Base-by-base conservation (phyloP, 2,329 filamentous ascomycete genomes). In the Botrytis fragariae region DNA sequence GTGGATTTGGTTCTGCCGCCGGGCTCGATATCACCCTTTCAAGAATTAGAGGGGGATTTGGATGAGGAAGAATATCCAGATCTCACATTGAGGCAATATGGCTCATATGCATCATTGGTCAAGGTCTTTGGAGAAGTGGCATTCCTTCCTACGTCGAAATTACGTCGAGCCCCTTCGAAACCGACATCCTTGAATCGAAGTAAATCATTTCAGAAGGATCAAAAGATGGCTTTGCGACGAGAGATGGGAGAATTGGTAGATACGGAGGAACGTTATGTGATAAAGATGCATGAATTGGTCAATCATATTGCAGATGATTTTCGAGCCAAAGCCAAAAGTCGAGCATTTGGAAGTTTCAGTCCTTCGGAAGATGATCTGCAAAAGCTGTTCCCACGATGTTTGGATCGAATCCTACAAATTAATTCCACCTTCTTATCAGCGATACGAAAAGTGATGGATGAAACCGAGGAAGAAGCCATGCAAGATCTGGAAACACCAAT, bases 251-350 rank as follows among this genome's bases (percentile, higher is more conserved):
- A 99, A 82, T 84, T 98, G 74, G 89, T 98, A 48, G 93, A 97
- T 79, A 99, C 96, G 0, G 96, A 99, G 82, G 94, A 96, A 81
- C 91, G 93, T 81, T 99, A 98, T 82, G 94, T 99, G 60, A 87
- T 88, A 78, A 98, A 98, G 82, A 84, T 99, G 73, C 89, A 93
- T 75, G 93, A 96, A 77, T 84, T 99, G 74, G 92, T 97, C 60
- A 90, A 92, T 75, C 89, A 91, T 74, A 90, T 98, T 44, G 94
- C 94, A 39, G 89, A 90, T 72, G 93, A 97, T 75, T 95, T 97
- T 78, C 90, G 93, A 45, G 85, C 91, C 69, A 91, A 90, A 75
- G 91, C 92, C 6, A 89, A 87, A 77, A 84, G 84, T 44, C 87
- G 87, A 77, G 82, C 85, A 20, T 81, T 86, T 45, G 85, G 86